Conservation (phyloP, 768 basidiomycete genomes). For the Tylopilus balloui region DNA sequence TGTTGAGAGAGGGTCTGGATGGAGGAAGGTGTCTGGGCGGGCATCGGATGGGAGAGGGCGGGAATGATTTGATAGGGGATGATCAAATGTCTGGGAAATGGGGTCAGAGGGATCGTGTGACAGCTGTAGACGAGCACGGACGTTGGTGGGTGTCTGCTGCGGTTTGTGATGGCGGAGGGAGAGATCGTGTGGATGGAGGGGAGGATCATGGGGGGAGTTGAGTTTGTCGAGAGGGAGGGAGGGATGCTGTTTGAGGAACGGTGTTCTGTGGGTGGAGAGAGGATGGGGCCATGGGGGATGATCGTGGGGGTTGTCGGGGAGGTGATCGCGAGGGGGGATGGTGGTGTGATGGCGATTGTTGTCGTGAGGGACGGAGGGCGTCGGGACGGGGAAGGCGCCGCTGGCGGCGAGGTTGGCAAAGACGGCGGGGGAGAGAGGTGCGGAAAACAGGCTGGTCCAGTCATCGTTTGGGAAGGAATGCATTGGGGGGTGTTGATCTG, state of each 20-base stretch:
- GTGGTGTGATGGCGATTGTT: constrained; percentile 23
- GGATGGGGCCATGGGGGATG: constrained; percentile 27
- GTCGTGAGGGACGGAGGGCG: constrained; percentile 24
- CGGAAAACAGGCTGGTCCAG: constrained; percentile 59
- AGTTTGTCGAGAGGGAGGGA: constrained; percentile 22
- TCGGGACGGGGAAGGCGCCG: constrained; percentile 45
- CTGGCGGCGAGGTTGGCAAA: constrained; percentile 61
- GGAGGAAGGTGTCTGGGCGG: constrained; percentile 9
- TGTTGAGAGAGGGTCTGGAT: constrained; percentile 20
- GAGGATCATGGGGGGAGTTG: constrained; percentile 22
- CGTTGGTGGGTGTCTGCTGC: constrained; percentile 13
- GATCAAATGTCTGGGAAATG: constrained; percentile 18
- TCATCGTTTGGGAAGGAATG: constrained; percentile 30
- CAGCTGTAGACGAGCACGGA: constrained; percentile 1
- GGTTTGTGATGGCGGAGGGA: constrained; percentile 14
- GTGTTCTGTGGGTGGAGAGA: constrained; percentile 24
- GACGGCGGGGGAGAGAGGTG: constrained; percentile 54
- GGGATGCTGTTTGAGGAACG: constrained; percentile 31
- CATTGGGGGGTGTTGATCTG: constrained; percentile 20
- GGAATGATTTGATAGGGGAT: constrained; percentile 11
- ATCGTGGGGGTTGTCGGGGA: constrained; percentile 16
- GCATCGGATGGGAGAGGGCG: constrained; percentile 13
- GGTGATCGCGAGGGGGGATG: constrained; percentile 14
- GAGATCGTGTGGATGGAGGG: constrained; percentile 9
- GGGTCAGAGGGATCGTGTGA: constrained; percentile 3